These are phyloP conservation scores for Inga laurina DNA, from an alignment of 306 rosid genomes.

Conservation along the genomic window DNA sequence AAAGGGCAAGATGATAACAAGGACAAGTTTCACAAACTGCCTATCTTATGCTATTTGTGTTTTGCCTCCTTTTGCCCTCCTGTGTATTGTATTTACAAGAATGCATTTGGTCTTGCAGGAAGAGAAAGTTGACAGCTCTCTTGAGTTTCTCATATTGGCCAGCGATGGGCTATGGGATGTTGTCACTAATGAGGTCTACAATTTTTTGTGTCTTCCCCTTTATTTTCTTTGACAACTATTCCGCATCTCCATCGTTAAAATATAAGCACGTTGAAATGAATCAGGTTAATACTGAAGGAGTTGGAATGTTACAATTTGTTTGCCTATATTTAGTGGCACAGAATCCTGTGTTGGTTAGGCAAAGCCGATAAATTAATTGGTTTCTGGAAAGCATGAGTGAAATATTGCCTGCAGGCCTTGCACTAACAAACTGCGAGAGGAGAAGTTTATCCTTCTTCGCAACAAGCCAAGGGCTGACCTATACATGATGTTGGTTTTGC, in stretches of 20 bases:
- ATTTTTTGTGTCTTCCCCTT: neutral
- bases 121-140: slow-evolving; percentile 86
- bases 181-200: slow-evolving; percentile 85
- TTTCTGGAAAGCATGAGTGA: neutral
- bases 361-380: neutral
- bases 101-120: slow-evolving; percentile 57
- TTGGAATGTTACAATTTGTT: neutral
- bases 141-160: slow-evolving; percentile 95
- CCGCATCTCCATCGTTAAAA: slow-evolving; percentile 6
- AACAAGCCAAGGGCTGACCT: neutral
- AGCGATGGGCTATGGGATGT: slow-evolving; percentile 99
- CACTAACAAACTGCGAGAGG: neutral
- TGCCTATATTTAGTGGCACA: neutral
- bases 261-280: neutral
- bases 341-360: neutral
- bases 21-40: slow-evolving; percentile 1
- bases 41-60: neutral
- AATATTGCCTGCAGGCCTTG: neutral
- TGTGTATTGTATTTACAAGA: slow-evolving; percentile 4
- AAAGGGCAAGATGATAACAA: slow-evolving; percentile 10
- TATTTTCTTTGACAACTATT: neutral
- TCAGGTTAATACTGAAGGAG: neutral
- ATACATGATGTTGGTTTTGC: neutral
- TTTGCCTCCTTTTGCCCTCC: neutral
- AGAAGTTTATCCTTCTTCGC: neutral